Base-by-base conservation (phyloP, 805 yeast genomes). In the Candida hispaniensis region DNA sequence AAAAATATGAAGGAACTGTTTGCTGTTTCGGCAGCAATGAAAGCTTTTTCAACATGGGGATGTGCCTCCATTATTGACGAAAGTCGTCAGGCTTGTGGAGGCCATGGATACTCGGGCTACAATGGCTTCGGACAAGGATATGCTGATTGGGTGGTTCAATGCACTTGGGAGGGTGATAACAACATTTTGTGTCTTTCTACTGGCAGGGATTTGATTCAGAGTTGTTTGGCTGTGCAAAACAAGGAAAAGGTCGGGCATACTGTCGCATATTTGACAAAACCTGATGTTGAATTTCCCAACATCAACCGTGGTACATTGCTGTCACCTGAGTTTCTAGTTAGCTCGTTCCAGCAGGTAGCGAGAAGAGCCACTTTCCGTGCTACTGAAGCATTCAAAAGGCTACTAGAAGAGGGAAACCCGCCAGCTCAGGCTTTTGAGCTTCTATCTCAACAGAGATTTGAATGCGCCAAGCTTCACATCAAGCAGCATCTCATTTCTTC, bases 101-200 rank as follows among this genome's bases (percentile, higher is more conserved):
- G 96, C 18, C 94, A 82, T 58, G 96, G 96, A 20, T 86, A 86
- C 60, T 82, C 93, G 14, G 73, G 86, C 12, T 86, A 86, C 59
- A 73, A 82, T 45, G 94, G 86, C 2, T 80, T 86, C 54, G 94
- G 93, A 22, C 81, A 78, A 53, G 85, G 85, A 7, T 82, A 73
- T 63, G 69, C 70, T 42, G 96, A 86, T 56, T 88, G 93, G 82
- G 94, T 80, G 9, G 95, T 86, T 25, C 95, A 86, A 61, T 85
- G 94, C 59, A 86, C 96, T n/a, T 86, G 96, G 96, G 96, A 86
- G 64, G 96, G 96, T 56, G 96, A 86, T 59, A 86, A 86, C 64
- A 85, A 75, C 50, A 78, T 86, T 26, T 66, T 86, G 46, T 79
- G 85, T 2, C 73, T 82, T 58, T 77, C 83, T 34, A 72, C 82